Conservation (phyloP, 805 yeast species). For the Saccharomycopsis malanga region DNA sequence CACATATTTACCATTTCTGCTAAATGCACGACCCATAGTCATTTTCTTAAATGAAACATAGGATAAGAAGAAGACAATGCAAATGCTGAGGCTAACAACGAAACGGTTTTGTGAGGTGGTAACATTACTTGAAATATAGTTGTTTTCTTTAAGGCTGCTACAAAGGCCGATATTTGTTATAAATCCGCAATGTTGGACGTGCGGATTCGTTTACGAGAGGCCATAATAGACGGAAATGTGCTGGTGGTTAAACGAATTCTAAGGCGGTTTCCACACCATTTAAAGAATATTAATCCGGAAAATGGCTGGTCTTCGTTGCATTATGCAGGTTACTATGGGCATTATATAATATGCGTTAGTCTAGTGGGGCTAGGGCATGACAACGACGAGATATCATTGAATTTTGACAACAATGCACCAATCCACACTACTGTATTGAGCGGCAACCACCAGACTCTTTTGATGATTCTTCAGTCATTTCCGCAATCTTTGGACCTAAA, state of each 20-base stretch:
- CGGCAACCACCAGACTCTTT: slow-evolving; percentile 68
- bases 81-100: too few species aligned
- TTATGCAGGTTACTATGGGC: slow-evolving; percentile 70
- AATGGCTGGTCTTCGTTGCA: slow-evolving; percentile 84
- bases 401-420: slow-evolving; percentile 54
- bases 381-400: slow-evolving; percentile 39
- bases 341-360: slow-evolving; percentile 57
- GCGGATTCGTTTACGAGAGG: slow-evolving; percentile 55
- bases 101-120: too few species aligned
- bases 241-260: slow-evolving; percentile 58
- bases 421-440: slow-evolving; percentile 62
- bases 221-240: slow-evolving; percentile 55
- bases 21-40: too few species aligned
- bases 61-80: too few species aligned
- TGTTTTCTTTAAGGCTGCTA: too few species aligned
- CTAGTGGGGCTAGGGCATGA: slow-evolving; percentile 54
- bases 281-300: slow-evolving; percentile 58
- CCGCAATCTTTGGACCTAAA: slow-evolving; percentile 44
- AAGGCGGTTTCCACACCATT: slow-evolving; percentile 58
- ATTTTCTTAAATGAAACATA: too few species aligned
- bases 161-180: too few species aligned
- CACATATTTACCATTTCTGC: too few species aligned
- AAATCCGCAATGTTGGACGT: slow-evolving; percentile 60
- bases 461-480: slow-evolving; percentile 53
- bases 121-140: too few species aligned